Evolutionary conservation across 148 eudicot genomes (phyloP).

Genomic region (Spergularia bocconei): DNA sequence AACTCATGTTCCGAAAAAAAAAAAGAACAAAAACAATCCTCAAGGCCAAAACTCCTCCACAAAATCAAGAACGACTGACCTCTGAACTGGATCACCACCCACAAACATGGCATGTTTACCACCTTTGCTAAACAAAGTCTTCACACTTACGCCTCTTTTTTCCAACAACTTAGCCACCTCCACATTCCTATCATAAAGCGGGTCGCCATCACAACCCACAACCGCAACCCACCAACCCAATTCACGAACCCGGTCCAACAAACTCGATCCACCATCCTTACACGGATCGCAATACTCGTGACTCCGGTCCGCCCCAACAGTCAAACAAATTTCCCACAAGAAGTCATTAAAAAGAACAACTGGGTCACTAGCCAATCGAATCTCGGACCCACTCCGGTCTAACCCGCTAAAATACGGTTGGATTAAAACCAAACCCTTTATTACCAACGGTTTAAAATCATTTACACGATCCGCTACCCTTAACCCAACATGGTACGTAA

Average conservation of each 20-base stretch:
- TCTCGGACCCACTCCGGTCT: conserved; percentile 35
- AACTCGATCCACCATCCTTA: not conserved
- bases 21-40: not conserved
- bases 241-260: conserved; percentile 15
- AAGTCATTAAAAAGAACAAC: conserved; percentile 33
- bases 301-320: conserved; percentile 36
- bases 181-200: conserved; percentile 30
- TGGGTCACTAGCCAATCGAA: conserved; percentile 25
- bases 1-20: too few species aligned
- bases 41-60: not conserved
- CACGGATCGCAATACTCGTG: conserved; percentile 37
- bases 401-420: conserved; percentile 47
- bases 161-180: conserved; percentile 27
- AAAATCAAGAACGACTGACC: conserved; percentile 7
- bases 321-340: conserved; percentile 52
- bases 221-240: conserved; percentile 34
- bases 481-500: conserved; percentile 27
- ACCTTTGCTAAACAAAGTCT: conserved; percentile 2
- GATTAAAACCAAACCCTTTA: conserved; percentile 33
- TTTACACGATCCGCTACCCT: not conserved
- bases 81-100: not conserved
- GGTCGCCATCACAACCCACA: conserved; percentile 33
- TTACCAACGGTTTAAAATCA: conserved; percentile 24
- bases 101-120: conserved; percentile 28
- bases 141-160: conserved; percentile 24